Percentiles rank a stretch among this genome's conserved stretches.
Conservation (phyloP, 768 basidiomycete genomes). For the Fibroporia radiculosa region DNA sequence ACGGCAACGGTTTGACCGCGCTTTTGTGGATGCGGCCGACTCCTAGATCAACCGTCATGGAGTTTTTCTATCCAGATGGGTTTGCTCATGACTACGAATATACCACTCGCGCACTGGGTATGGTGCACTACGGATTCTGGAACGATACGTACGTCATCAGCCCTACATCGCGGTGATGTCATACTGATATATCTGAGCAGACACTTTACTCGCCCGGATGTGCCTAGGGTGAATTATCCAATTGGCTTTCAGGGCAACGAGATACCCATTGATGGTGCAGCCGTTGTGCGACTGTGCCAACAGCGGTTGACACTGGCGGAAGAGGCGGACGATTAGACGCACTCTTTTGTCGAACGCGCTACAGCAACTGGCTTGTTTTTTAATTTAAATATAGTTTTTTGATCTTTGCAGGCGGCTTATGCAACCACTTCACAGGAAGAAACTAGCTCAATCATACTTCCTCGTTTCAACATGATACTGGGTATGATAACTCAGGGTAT, state of each 20-base stretch:
- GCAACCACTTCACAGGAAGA: too few species aligned
- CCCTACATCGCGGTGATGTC: background rate
- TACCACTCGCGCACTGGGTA: constrained; percentile 73
- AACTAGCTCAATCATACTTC: too few species aligned
- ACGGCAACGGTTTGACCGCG: constrained; percentile 86
- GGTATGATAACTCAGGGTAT: too few species aligned
- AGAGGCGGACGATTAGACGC: constrained; percentile 60
- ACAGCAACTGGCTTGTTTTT: too few species aligned
- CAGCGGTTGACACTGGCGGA: constrained; percentile 49
- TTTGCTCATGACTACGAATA: constrained; percentile 86
- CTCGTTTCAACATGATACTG: too few species aligned
- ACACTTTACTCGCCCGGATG: constrained; percentile 64
- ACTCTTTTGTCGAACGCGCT: too few species aligned
- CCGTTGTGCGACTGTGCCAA: constrained; percentile 53
- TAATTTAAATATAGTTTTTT: background rate
- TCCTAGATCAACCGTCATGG: constrained; percentile 79
- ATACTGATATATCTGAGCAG: constrained; percentile 27
- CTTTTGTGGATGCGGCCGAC: constrained; percentile 90
- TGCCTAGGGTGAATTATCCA: constrained; percentile 66
- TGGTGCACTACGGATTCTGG: constrained; percentile 85
- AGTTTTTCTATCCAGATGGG: constrained; percentile 81
- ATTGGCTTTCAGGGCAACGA: constrained; percentile 84
- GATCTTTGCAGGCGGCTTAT: too few species aligned
- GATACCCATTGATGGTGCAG: constrained; percentile 74
- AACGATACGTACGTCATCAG: constrained; percentile 42